phyloP scores from a whole-genome alignment of 768 basidiomycete genomes.

The Collybia mongolica region DNA sequence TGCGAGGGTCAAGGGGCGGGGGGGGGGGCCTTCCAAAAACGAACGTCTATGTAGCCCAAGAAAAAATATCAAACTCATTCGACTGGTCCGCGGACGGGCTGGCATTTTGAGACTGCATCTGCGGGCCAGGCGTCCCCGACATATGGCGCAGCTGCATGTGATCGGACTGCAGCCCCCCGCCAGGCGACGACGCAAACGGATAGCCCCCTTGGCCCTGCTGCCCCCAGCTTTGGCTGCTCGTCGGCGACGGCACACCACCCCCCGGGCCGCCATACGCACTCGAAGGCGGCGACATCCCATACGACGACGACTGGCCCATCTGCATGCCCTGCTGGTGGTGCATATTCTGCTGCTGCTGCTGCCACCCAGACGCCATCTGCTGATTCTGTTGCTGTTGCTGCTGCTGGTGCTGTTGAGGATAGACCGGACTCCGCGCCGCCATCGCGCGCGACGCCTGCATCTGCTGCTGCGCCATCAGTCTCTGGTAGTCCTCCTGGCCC shows the following conservation, averaged over 20 bases:
- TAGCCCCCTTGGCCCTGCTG: slow-evolving; percentile 25
- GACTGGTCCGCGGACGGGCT: background rate
- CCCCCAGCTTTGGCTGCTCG: slow-evolving; percentile 22
- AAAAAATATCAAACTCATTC: slow-evolving; percentile 40
- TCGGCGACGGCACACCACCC: slow-evolving; percentile 26
- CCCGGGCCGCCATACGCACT: slow-evolving; percentile 27
- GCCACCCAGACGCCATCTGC: slow-evolving; percentile 16
- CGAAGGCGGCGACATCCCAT: slow-evolving; percentile 44
- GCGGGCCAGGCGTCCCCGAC: slow-evolving; percentile 49
- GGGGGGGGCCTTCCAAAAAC: slow-evolving; percentile 1
- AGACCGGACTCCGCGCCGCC: slow-evolving; percentile 34
- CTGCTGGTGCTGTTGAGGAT: slow-evolving; percentile 26
- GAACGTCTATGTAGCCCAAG: background rate
- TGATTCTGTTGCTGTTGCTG: slow-evolving; percentile 1
- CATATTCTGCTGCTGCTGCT: slow-evolving; percentile 27
- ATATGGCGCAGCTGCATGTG: slow-evolving; percentile 42
- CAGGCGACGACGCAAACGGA: slow-evolving; percentile 38
- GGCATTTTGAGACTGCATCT: slow-evolving; percentile 30
- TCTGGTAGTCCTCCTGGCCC: slow-evolving; percentile 55
- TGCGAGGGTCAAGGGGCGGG: background rate
- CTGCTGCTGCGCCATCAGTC: slow-evolving; percentile 42
- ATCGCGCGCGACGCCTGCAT: slow-evolving; percentile 25
- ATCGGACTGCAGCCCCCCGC: too few species aligned
- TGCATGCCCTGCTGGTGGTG: slow-evolving; percentile 19
- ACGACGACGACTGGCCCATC: slow-evolving; percentile 22